Percentiles rank a stretch among this genome's conserved stretches.
Evolutionary conservation across 1,139 yeast genomes (phyloP).

Genomic region (Dujonia santamariae): DNA sequence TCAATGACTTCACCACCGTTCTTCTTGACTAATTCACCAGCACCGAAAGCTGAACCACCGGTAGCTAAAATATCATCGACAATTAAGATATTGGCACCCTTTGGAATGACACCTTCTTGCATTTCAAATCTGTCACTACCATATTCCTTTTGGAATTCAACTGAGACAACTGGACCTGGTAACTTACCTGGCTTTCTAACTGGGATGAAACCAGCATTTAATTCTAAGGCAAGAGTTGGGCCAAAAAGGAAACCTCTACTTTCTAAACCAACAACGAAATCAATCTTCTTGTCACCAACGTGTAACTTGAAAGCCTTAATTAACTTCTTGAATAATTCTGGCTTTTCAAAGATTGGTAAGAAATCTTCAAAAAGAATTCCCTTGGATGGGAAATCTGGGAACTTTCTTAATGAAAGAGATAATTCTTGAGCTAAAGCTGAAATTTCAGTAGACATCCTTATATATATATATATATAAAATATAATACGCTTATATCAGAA

Average conservation of each 20-base stretch:
- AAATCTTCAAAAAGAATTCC: slow-evolving; percentile 97
- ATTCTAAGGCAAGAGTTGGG: slow-evolving; percentile 86
- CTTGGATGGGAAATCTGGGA: slow-evolving; percentile 88
- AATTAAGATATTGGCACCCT: slow-evolving; percentile 76
- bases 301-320: slow-evolving; percentile 79
- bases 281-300: slow-evolving; percentile 66
- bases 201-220: slow-evolving; percentile 90
- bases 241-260: slow-evolving; percentile 97
- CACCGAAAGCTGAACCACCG: slow-evolving; percentile 95
- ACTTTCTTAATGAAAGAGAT: slow-evolving; percentile 67
- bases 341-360: slow-evolving; percentile 85
- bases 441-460: slow-evolving; percentile 27
- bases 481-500: too few species aligned
- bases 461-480: background rate
- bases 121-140: slow-evolving; percentile 88
- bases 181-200: slow-evolving; percentile 93
- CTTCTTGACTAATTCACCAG: slow-evolving; percentile 76
- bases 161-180: slow-evolving; percentile 78
- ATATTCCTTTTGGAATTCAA: slow-evolving; percentile 84
- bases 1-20: slow-evolving; percentile 70
- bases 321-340: slow-evolving; percentile 74
- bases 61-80: slow-evolving; percentile 98
- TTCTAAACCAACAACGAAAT: slow-evolving; percentile 90
- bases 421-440: slow-evolving; percentile 54
- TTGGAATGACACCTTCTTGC: slow-evolving; percentile 78